Evolutionary conservation across 345 rosid genomes (phyloP), one percentile per base, ranked within the genome.

Genomic region (Ceriops decandra): DNA sequence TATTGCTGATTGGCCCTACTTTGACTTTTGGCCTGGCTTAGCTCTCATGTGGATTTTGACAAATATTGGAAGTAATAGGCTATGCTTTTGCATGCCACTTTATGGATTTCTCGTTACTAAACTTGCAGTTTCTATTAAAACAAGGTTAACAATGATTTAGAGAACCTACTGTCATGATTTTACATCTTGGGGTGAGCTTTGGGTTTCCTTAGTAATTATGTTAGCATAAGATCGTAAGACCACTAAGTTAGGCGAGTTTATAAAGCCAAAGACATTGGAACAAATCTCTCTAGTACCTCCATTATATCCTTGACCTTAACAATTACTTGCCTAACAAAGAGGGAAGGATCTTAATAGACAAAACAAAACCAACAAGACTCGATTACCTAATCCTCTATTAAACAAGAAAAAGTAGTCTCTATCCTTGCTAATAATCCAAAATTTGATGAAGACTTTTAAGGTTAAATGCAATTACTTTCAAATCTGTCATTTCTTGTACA

Each of bases 281-380:
- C 30, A 56, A 56, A 24, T 24, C 59, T 56, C 59, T 56, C 30
- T 10, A 20, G 59, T 42, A 24, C 30, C 59, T 22, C 17, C 59
- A 56, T 56, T 56, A 10, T 56, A 27, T 56, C 59, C 30, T 22
- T 56, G 59, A 56, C 59, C 30, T 56, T 56, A 26, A 56, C 49
- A 56, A 56, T 56, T 56, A 56, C 28, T 56, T 56, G 28, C 59
- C 59, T 15, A 56, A 56, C 59, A 56, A 56, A 56, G 28, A 27
- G 17, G 17, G 59, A 56, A 56, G 59, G 2, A 24, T 15, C 59
- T 56, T 56, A 10, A 42, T 42, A 42, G 15, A 15, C 28, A 27
- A 56, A 56, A 21, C 30, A 10, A 54, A 54, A 26, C 57, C 6
- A 53, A 53, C 20, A 27, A 56, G 30, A 16, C 30, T 56, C 24